Evolutionary conservation across 345 rosid species (phyloP).

Genomic region (Trapa bicornis): DNA sequence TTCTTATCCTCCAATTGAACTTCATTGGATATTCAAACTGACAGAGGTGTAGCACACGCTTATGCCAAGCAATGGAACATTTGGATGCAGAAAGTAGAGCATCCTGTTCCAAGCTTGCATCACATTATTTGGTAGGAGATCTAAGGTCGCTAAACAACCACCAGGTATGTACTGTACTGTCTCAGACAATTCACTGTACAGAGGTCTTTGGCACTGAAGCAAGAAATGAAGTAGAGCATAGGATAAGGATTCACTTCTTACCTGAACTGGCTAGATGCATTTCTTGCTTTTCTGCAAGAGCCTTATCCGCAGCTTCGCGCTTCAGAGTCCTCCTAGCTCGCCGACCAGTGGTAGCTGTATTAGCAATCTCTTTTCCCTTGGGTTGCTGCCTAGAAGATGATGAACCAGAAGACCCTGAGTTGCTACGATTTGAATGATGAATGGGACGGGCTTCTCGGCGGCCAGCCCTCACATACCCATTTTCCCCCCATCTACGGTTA

Average conservation of each 20-base stretch:
- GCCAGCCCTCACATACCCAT: constrained; percentile 76
- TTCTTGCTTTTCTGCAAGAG: constrained; percentile 41
- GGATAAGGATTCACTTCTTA: constrained; percentile 1
- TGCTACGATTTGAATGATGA: constrained; percentile 18
- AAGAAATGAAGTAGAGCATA: background rate
- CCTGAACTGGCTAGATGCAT: constrained; percentile 18
- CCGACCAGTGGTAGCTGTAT: constrained; percentile 39
- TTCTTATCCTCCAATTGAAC: no score
- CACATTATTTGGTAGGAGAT: no score
- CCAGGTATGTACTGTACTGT: background rate
- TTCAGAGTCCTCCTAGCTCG: constrained; percentile 86
- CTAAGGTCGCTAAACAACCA: background rate
- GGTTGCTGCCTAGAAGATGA: constrained; percentile 33
- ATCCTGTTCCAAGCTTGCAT: no score
- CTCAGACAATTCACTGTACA: background rate
- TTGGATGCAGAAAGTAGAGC: no score
- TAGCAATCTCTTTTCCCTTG: constrained; percentile 37
- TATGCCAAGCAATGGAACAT: no score
- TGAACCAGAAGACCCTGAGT: constrained; percentile 35
- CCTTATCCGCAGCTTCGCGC: constrained; percentile 91
- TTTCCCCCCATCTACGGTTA: constrained; percentile 91
- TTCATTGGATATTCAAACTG: no score
- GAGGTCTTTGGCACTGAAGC: background rate
- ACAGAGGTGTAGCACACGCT: no score
- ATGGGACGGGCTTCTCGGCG: constrained; percentile 80